phyloP scores from a whole-genome alignment of 305 asterid genomes.

The Solanum hybrid region DNA sequence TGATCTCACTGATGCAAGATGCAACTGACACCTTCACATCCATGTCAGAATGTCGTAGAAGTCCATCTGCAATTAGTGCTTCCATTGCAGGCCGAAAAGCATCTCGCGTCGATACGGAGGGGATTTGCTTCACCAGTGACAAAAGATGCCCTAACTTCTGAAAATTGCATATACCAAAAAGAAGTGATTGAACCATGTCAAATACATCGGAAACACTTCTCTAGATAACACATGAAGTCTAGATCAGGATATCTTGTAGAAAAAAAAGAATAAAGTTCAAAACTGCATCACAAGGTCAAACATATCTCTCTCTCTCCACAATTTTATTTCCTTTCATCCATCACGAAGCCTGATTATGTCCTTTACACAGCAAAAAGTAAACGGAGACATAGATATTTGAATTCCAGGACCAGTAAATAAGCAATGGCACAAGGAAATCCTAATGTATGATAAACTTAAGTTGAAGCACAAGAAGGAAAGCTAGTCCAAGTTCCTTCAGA shows the following conservation, averaged over 20 bases:
- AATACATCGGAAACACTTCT: neutral
- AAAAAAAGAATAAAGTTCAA: neutral
- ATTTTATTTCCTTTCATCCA: neutral
- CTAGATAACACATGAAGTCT: neutral
- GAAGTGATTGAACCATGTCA: neutral
- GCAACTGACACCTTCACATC: neutral
- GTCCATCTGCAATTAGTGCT: neutral
- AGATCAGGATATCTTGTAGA: neutral
- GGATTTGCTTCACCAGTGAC: constrained; percentile 8
- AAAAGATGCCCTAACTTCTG: constrained; percentile 24
- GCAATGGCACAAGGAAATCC: neutral
- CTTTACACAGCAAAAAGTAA: neutral
- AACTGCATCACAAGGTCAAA: neutral
- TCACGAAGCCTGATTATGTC: neutral
- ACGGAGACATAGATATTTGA: neutral
- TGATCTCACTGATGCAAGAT: constrained; percentile 26
- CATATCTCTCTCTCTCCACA: neutral
- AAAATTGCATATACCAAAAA: neutral
- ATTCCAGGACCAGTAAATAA: neutral
- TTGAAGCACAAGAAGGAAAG: neutral
- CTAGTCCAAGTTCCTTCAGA: neutral
- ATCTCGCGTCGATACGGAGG: neutral
- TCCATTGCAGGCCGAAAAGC: constrained; percentile 8
- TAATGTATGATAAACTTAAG: neutral
- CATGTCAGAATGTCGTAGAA: neutral